Percentiles rank a stretch among this genome's conserved stretches.
phyloP scores from a whole-genome alignment of 1,284 basidiomycete species.

The Ceratobasidium sp. region DNA sequence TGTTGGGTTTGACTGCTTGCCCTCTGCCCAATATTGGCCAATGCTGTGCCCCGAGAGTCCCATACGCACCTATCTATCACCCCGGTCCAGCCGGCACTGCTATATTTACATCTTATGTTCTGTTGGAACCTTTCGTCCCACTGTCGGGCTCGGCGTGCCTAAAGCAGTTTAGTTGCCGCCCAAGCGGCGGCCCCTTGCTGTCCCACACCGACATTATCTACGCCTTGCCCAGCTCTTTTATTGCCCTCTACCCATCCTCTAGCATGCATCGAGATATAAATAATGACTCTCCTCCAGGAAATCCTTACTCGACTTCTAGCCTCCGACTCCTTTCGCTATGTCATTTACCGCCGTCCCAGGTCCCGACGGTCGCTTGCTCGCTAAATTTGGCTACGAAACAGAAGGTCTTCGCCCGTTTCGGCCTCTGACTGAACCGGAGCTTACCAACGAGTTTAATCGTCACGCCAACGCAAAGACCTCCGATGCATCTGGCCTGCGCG shows the following conservation, averaged over 20 bases:
- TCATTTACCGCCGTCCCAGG: no score
- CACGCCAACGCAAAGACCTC: constrained; percentile 19
- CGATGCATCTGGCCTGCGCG: constrained; percentile 5
- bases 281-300: not conserved
- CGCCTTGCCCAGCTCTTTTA: not conserved
- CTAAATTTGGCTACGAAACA: constrained; percentile 3
- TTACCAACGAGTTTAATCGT: constrained; percentile 3
- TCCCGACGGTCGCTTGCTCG: not conserved
- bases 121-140: not conserved
- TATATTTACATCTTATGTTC: not conserved
- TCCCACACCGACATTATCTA: not conserved
- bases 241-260: constrained; percentile 15
- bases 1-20: no score
- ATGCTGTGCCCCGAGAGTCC: constrained; percentile 1
- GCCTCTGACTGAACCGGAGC: constrained; percentile 10
- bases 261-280: no score
- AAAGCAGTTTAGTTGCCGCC: constrained; percentile 11
- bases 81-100: not conserved
- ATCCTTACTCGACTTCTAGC: not conserved
- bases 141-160: not conserved
- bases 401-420: constrained; percentile 18
- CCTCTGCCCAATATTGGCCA: not conserved
- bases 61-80: not conserved
- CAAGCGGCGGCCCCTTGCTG: not conserved
- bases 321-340: constrained; percentile 4